Evolutionary conservation across 192 early-diverging fungal genomes (phyloP), one percentile per base, ranked within the genome.

Genomic region (Backusella macrospora): DNA sequence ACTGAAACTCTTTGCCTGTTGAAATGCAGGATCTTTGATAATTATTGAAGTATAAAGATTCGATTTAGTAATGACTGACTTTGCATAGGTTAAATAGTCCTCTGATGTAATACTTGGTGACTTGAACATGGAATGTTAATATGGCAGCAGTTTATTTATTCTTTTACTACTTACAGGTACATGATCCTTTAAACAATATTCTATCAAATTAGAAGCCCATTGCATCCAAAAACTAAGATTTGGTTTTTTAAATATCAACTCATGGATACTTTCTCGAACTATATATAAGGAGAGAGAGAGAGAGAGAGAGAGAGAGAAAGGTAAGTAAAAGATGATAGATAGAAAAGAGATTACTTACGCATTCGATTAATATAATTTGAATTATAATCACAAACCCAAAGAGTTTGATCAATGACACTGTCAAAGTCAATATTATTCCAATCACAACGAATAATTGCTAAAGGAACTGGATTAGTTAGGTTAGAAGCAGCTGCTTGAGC

Each of bases 371-470:
- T 75, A 38, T 84, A 78, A 6, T 45, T 59, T 23, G 75, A 71
- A 16, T 78, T 79, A 48, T 84, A 85, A 46, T 87, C 86, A 69
- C 82, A 82, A 23, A 85, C 73, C 86, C 86, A 87, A 10, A 79
- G 65, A 13, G 73, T 78, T 65, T 87, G 86, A 18, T 85, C 84
- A 14, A 74, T 62, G 39, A 87, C 73, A 39, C 65, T 70, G 26
- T 77, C 84, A 68, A 87, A 71, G 26, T 87, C 86, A 42, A 85
- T 73, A 7, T 48, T 16, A 21, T 78, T 76, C 86, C 86, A 87
- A 34, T 87, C 83, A 10, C 34, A 26, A 4, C 73, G 49, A 75
- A 87, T 82, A 6, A 55, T 64, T n/a, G 45, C 47, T 26, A 85
- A 73, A 18, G 71, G 48, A 0, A 74, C 72, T 34, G 75, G 68